A percentile compares a stretch with the other conserved stretches of the same genome.
Conservation (phyloP, 768 basidiomycete species). For the Royoungia palumana region DNA sequence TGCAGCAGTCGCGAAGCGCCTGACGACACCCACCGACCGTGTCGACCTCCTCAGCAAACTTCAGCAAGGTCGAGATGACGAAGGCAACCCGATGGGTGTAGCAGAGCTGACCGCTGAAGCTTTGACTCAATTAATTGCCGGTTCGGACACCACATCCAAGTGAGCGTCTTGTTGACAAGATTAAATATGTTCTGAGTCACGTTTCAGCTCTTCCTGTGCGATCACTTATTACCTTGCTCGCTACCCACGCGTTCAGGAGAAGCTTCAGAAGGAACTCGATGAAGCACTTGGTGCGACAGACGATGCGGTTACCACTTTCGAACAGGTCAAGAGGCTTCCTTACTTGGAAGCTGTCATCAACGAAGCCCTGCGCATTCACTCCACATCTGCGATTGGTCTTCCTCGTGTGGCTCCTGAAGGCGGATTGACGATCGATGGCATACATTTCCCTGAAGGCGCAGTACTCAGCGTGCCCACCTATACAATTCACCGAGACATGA, state of each 20-base stretch:
- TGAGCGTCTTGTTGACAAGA: conserved; percentile 31
- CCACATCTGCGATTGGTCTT: conserved; percentile 79
- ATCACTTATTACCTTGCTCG: conserved; percentile 81
- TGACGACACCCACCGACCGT: conserved; percentile 66
- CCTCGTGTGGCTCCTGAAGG: conserved; percentile 75
- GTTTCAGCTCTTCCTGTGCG: conserved; percentile 76
- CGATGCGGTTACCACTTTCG: conserved; percentile 57
- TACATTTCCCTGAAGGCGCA: conserved; percentile 69
- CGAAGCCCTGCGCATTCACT: conserved; percentile 81
- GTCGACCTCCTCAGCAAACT: conserved; percentile 81
- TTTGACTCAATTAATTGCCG: conserved; percentile 81
- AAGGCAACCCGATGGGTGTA: conserved; percentile 74
- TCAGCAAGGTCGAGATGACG: conserved; percentile 70
- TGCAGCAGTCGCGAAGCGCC: conserved; percentile 73
- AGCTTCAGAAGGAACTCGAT: conserved; percentile 75
- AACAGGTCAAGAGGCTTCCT: conserved; percentile 68
- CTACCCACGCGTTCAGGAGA: conserved; percentile 60
- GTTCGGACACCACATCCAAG: conserved; percentile 94
- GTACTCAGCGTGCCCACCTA: conserved; percentile 79
- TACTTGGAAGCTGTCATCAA: conserved; percentile 88
- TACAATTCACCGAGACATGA: conserved; percentile 71
- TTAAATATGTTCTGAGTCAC: not conserved
- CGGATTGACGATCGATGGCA: conserved; percentile 54
- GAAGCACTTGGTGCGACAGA: conserved; percentile 54
- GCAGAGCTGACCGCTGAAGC: conserved; percentile 89